Conservation (phyloP, 2,329 filamentous ascomycete species). For the Aureobasidium lini region DNA sequence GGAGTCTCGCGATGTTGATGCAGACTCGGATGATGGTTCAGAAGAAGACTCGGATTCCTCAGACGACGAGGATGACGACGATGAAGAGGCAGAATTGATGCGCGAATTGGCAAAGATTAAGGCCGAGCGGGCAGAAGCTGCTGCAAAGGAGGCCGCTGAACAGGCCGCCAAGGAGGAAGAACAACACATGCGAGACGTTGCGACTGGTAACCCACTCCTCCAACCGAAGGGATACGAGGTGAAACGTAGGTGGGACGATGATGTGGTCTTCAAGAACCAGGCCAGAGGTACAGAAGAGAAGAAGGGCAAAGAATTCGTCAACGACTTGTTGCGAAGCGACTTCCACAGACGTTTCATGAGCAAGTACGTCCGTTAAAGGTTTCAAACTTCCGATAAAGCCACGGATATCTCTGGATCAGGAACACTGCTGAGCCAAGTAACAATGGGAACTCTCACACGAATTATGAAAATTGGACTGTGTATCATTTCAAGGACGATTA, state of each 20-base stretch:
- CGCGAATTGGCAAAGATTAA: constrained; percentile 92
- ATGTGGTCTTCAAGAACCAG: constrained; percentile 99
- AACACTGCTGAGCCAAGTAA: too few relatives aligned
- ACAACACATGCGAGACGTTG: constrained; percentile 78
- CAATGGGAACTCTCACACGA: too few relatives aligned
- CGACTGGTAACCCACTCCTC: constrained; percentile 82
- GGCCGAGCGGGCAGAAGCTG: constrained; percentile 71
- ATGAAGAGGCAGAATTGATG: constrained; percentile 81
- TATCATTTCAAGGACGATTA: too few relatives aligned
- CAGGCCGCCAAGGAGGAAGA: constrained; percentile 74
- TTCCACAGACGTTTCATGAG: constrained; percentile 97
- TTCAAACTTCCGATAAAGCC: not conserved
- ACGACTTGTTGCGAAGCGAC: constrained; percentile 87
- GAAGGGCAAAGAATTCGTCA: constrained; percentile 79
- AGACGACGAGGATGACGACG: constrained; percentile 65
- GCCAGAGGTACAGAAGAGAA: constrained; percentile 89
- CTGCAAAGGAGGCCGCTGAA: constrained; percentile 75
- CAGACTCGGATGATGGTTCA: constrained; percentile 52
- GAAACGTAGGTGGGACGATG: constrained; percentile 93
- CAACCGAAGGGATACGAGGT: constrained; percentile 84
- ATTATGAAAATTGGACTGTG: too few relatives aligned
- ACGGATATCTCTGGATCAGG: too few relatives aligned
- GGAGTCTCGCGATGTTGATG: constrained; percentile 81
- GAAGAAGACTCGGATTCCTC: constrained; percentile 43
- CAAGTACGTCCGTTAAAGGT: constrained; percentile 30